Evolutionary conservation across 306 rosid genomes (phyloP), one percentile per base, ranked within the genome.

Genomic region (Psophocarpus tetragonolobus): DNA sequence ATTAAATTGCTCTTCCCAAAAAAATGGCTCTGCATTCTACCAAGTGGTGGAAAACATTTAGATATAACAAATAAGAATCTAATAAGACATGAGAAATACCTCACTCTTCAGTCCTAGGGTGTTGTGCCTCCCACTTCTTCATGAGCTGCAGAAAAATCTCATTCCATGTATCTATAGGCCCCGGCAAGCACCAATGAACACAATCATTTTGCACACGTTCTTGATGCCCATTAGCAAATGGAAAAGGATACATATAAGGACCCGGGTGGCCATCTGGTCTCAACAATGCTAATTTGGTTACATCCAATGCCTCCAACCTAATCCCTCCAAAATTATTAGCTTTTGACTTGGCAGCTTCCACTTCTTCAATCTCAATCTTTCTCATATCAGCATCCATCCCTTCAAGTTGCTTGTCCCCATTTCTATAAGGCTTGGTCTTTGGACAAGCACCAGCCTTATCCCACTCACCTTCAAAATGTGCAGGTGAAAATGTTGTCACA

Each of bases 171-270:
- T 94, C 98, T 11, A 94, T 68, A 58, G 98, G 88, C 13, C 98
- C 98, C 0, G 98, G 97, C 82, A 94, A 78, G 80, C 98, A 94
- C 98, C 98, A 94, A 82, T 94, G 98, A 50, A 92, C 94, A 83
- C 98, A 94, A 66, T 94, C 97, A 77, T 92, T 94, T 29, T 92
- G 98, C 3, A 94, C 89, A 4, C 80, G 86, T 33, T 92, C 97
- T 32, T 33, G 53, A n/a, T 84, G 74, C 14, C 93, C 91, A 78
- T 92, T 77, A 30, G 84, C 87, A 85, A 88, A 88, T 9, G 98
- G 98, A 80, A 82, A 87, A 21, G 94, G 92, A 45, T 92, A 27
- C 98, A 94, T 94, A 17, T 90, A 94, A 69, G 96, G 91, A 33
- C 98, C 98, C 0, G 98, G 98, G 32, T 94, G 98, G 17, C 97